phyloP scores from a whole-genome alignment of 148 eudicot genomes.

The Limonium bicolor region DNA sequence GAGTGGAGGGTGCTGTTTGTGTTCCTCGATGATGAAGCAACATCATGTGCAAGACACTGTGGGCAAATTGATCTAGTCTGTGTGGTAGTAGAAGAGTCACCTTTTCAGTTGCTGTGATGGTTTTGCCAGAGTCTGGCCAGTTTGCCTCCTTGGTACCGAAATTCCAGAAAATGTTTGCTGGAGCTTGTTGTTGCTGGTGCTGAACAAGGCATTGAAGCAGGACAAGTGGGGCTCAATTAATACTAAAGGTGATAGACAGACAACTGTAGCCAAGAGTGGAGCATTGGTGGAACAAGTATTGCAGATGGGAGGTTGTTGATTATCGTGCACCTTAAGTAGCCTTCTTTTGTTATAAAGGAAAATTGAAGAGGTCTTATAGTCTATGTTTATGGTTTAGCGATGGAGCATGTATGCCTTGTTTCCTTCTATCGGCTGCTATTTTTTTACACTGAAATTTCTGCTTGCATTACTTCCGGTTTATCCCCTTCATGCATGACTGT shows the following conservation, averaged over 20 bases:
- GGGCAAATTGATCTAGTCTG: constrained; percentile 71
- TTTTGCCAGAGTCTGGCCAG: constrained; percentile 97
- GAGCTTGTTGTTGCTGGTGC: constrained; percentile 96
- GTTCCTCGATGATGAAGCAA: constrained; percentile 95
- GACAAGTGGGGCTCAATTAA: constrained; percentile 93
- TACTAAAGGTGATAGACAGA: constrained; percentile 79
- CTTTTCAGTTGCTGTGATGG: constrained; percentile 75
- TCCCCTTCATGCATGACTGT: too few relatives aligned
- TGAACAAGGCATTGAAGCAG: constrained; percentile 98
- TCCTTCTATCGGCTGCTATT: background rate
- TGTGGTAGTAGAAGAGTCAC: constrained; percentile 70
- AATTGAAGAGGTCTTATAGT: too few relatives aligned
- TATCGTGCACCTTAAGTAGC: background rate
- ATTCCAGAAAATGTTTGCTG: constrained; percentile 73
- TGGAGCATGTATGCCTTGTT: background rate
- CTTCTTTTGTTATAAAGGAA: too few relatives aligned
- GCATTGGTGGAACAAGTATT: constrained; percentile 80
- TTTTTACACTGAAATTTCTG: too few relatives aligned
- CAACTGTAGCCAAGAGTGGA: constrained; percentile 86
- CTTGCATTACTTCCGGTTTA: too few relatives aligned
- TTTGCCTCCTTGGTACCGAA: constrained; percentile 90
- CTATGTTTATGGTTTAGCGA: too few relatives aligned
- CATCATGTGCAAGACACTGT: constrained; percentile 70
- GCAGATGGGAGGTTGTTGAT: constrained; percentile 89
- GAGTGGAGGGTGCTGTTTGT: constrained; percentile 74